Base-by-base conservation (phyloP, 2,329 filamentous ascomycete species). In the Pseudopyricularia cyperi region DNA sequence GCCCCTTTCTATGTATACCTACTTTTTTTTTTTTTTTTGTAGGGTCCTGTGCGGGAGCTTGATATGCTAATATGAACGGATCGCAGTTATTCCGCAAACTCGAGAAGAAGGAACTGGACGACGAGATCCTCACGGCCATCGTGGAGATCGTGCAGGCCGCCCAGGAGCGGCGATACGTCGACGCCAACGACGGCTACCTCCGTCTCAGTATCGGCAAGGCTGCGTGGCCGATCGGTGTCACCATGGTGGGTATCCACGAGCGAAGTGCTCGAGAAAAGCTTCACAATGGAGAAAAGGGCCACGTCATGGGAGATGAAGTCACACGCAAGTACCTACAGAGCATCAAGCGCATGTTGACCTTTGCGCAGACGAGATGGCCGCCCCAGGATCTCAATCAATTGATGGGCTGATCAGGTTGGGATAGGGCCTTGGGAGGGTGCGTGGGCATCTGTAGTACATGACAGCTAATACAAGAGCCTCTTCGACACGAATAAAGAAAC, bases 211-310 rank as follows among this genome's bases (percentile, higher is more conserved):
- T 98, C 62, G 89, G 89, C 57, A 95, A 95, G 71, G 90, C 89
- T 59, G 93, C 93, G 15, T 98, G 93, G 93, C 93, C 93, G 24
- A 98, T 98, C 62, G 93, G 93, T 69, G 93, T 98, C 37, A 98
- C 93, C 66, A 98, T 97, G 93, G 93, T 98, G 62, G 93, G 93
- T 74, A 98, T 98, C 61, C 93, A 98, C 78, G 93, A 97, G 74
- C 82, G 93, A 63, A 93, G 86, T 58, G 91, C 93, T 19, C 80
- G 93, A 56, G 93, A 98, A 70, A 98, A 98, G 70, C 72, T 98
- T 54, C 90, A 97, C 65, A 82, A 93, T 65, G 85, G 83, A 54
- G 82, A 85, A 62, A 85, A 89, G 62, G 93, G 91, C 4, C 90
- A 98, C 66, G 95, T 97, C 60, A 89, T 98, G 83, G 91, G 89